Percentiles rank a stretch among this genome's conserved stretches.
Conservation (phyloP, 176 grass and related monocot genomes). For the Aegilops speltoides region DNA sequence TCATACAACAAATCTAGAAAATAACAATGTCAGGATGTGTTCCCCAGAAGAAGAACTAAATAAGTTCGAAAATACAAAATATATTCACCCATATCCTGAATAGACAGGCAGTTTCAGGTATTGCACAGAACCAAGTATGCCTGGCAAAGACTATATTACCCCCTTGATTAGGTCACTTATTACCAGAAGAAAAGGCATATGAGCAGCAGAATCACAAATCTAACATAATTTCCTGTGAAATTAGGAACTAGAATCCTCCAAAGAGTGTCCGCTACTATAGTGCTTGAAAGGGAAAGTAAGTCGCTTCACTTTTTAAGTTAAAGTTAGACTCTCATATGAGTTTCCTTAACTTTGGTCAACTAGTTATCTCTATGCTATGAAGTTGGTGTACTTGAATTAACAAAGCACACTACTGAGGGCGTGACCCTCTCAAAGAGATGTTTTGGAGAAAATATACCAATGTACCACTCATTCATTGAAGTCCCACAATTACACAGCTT, state of each 20-base stretch:
- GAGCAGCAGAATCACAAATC: not conserved
- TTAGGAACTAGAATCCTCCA: not conserved
- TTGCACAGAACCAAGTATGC: not conserved
- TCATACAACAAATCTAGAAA: constrained; percentile 25
- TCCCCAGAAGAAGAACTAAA: not conserved
- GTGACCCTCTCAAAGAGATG: not conserved
- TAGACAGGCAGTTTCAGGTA: not conserved
- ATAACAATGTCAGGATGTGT: not conserved
- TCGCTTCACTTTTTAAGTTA: constrained; percentile 7
- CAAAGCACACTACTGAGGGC: not conserved
- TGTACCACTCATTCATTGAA: not conserved
- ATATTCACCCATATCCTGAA: not conserved
- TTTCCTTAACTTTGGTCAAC: not conserved
- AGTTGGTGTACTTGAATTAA: not conserved
- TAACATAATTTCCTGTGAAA: not conserved
- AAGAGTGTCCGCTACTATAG: not conserved
- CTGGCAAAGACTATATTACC: not conserved
- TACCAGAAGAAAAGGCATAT: not conserved
- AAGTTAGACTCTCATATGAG: not conserved
- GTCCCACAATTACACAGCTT: not conserved
- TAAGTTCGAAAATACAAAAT: not conserved
- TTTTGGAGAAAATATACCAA: not conserved
- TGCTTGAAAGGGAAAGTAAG: constrained; percentile 1
- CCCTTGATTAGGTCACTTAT: not conserved
- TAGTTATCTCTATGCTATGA: not conserved